Evolutionary conservation across 352 stramenopile species (phyloP), one percentile per base, ranked within the genome.

Genomic region (Pythium apleroticum): DNA sequence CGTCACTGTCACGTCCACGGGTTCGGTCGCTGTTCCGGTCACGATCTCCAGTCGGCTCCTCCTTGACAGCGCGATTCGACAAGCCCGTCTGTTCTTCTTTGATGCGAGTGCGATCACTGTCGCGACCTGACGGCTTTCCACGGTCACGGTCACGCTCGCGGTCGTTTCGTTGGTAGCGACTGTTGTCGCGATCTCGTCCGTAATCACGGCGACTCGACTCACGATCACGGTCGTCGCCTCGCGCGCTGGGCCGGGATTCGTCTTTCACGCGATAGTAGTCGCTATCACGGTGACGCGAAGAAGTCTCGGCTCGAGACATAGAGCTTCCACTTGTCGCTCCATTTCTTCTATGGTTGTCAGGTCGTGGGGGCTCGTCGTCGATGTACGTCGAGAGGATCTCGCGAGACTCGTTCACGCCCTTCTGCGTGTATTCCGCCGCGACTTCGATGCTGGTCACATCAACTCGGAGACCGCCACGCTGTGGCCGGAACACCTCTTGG

Each of bases 401-500:
- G 49, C 85, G 87, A 0, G 77, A 80, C 46, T 91, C 84, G 37
- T 91, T 88, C 28, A 78, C 66, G 1, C 73, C 81, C 63, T 87
- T 84, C 60, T 88, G 79, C 1, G 85, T 93, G 55, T 80, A 91
- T 58, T 91, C 82, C 7, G 70, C 63, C 37, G 89, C 78, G 24
- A 81, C 68, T 35, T 83, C 57, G 25, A 93, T 87, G 46, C 60
- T 59, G 1, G 76, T 81, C 3, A 82, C 74, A 37, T 92, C 83
- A 10, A 94, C 50, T 10, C 84, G 79, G 33, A 94, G 72, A 19
- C 85, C 85, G 17, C 81, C 81, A 37, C 82, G 66, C 52, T 94
- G 83, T 9, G 27, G 6, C 50, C 82, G 71, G 37, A 92, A 94
- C 12, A 71, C 71, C 19, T 82, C 68, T 46, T 80, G 82, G 0